Percentiles rank a stretch among this genome's conserved stretches.
These are phyloP conservation scores for Gliomastix tumulicola DNA, from an alignment of 2,329 filamentous ascomycete genomes.

Conservation along the genomic window DNA sequence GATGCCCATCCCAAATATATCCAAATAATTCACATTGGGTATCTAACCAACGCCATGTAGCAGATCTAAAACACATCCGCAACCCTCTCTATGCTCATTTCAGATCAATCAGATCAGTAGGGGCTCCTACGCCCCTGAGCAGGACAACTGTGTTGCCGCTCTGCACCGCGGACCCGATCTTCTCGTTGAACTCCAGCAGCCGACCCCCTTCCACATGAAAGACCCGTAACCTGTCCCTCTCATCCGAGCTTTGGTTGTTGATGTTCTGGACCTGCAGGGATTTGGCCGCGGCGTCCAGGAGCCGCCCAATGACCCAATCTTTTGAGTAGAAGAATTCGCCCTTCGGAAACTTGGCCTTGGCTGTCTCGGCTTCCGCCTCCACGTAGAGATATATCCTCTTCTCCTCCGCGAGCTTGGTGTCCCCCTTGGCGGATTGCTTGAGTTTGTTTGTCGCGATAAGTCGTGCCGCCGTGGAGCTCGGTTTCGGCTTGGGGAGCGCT, in stretches of 20 bases:
- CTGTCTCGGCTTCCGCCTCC: conserved; percentile 82
- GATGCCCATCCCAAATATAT: too few relatives aligned
- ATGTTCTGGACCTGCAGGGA: conserved; percentile 74
- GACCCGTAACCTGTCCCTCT: conserved; percentile 74
- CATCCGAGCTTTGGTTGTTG: conserved; percentile 70
- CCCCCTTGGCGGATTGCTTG: conserved; percentile 85
- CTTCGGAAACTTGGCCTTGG: conserved; percentile 74
- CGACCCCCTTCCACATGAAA: conserved; percentile 91
- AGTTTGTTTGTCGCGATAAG: conserved; percentile 67
- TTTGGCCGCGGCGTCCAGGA: conserved; percentile 72
- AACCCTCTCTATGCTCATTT: too few relatives aligned
- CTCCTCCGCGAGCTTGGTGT: conserved; percentile 70
- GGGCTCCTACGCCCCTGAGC: conserved; percentile 75
- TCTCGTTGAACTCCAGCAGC: conserved; percentile 81
- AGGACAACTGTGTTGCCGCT: conserved; percentile 89
- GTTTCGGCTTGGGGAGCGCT: conserved; percentile 55
- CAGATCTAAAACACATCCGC: too few relatives aligned
- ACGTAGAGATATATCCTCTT: conserved; percentile 89
- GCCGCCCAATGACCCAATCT: conserved; percentile 84
- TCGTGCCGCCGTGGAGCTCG: conserved; percentile 55
- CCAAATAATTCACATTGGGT: too few relatives aligned
- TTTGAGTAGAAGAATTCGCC: conserved; percentile 74
- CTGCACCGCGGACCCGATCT: conserved; percentile 64
- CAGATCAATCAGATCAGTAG: conserved; percentile 64
- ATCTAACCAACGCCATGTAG: conserved; percentile 29